Percentiles rank a stretch among this genome's conserved stretches.
Evolutionary conservation across 306 rosid species (phyloP).

Genomic region (Senna siamea): DNA sequence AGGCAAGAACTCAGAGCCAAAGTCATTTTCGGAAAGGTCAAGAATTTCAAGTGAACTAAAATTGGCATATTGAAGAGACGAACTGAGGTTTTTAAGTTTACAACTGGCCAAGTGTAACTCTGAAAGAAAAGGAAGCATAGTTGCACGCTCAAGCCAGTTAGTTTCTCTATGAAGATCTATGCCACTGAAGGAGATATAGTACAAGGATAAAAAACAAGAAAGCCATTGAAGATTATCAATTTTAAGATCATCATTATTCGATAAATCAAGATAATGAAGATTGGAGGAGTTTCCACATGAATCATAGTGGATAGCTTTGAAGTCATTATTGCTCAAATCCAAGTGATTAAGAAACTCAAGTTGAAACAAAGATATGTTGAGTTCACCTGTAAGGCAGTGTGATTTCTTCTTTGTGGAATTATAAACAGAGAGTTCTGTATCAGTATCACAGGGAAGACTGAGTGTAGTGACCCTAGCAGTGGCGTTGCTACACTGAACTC

Average conservation of each 20-base stretch:
- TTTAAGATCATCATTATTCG: background rate
- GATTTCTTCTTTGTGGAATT: background rate
- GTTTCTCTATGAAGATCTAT: background rate
- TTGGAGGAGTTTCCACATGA: background rate
- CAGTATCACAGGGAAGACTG: constrained; percentile 3
- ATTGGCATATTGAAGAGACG: constrained; percentile 37
- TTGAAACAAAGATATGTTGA: constrained; percentile 7
- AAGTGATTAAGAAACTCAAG: constrained; percentile 17
- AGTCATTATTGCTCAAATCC: constrained; percentile 25
- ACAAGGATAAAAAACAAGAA: background rate
- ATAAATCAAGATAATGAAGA: background rate
- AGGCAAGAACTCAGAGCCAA: constrained; percentile 34
- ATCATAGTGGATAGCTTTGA: background rate
- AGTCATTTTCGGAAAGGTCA: background rate
- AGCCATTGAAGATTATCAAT: background rate
- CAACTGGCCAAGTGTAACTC: constrained; percentile 31
- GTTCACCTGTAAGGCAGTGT: constrained; percentile 24
- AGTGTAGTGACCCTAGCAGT: background rate
- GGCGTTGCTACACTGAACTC: background rate
- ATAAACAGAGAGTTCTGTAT: background rate
- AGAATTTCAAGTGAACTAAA: constrained; percentile 43
- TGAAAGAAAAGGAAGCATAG: constrained; percentile 40
- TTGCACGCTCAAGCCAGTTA: constrained; percentile 11
- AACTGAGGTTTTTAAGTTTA: constrained; percentile 35
- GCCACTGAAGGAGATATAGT: background rate